phyloP scores from a whole-genome alignment of 2,329 filamentous ascomycete genomes.

The Claviceps sorghi region DNA sequence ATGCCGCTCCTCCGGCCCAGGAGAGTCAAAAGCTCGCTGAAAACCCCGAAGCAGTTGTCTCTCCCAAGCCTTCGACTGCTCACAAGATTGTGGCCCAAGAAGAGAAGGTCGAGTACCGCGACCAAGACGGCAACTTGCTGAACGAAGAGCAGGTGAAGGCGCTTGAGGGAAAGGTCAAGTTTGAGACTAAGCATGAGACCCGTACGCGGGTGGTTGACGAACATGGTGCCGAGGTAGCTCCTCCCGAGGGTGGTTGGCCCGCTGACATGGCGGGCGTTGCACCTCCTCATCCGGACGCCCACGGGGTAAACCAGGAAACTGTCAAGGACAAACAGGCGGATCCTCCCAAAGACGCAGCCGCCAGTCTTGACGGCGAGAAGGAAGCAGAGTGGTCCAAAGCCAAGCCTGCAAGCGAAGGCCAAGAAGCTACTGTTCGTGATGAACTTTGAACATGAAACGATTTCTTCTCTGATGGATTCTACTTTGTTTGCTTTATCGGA shows the following conservation, averaged over 20 bases:
- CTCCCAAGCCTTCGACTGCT: constrained; percentile 34
- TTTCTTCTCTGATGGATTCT: not conserved
- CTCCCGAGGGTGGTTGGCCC: constrained; percentile 25
- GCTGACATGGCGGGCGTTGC: constrained; percentile 30
- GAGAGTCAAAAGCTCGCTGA: not conserved
- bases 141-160: constrained; percentile 69
- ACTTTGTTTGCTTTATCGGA: too few species aligned
- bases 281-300: constrained; percentile 45
- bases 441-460: constrained; percentile 18
- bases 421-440: constrained; percentile 37
- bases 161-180: constrained; percentile 84
- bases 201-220: constrained; percentile 71
- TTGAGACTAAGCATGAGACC: constrained; percentile 94
- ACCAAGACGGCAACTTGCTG: constrained; percentile 68
- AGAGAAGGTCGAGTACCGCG: constrained; percentile 78
- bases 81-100: constrained; percentile 44
- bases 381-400: constrained; percentile 39
- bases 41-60: constrained; percentile 21
- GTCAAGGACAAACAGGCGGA: constrained; percentile 24
- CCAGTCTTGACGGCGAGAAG: constrained; percentile 44
- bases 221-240: constrained; percentile 59
- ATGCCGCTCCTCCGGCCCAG: constrained; percentile 4
- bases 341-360: constrained; percentile 26
- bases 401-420: constrained; percentile 49
- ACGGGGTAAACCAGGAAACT: constrained; percentile 47